These are phyloP conservation scores for Breviolum minutum DNA, from an alignment of 73 alveolate genomes.

Conservation along the genomic window DNA sequence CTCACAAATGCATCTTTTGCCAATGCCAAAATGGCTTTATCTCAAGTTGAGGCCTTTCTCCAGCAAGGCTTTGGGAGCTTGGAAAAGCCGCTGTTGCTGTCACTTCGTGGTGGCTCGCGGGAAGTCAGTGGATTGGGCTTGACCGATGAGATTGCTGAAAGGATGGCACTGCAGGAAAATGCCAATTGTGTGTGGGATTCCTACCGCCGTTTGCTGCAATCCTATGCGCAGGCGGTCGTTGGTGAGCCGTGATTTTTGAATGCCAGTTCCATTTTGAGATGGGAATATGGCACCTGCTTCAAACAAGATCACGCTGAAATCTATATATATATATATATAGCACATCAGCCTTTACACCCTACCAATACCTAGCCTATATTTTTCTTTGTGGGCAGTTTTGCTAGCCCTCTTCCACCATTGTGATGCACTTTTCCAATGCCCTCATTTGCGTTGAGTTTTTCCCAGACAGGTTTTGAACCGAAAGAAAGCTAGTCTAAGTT, in stretches of 20 bases:
- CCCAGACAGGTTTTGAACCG: no score
- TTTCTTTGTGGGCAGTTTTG: no score
- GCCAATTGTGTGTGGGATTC: constrained; percentile 71
- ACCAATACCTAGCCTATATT: no score
- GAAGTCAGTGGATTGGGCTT: constrained; percentile 56
- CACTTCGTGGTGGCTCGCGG: not conserved
- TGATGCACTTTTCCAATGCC: no score
- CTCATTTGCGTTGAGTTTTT: no score
- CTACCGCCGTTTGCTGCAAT: constrained; percentile 53
- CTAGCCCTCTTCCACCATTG: no score
- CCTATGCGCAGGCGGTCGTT: constrained; percentile 42
- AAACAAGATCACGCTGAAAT: no score
- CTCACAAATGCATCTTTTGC: constrained; percentile 8
- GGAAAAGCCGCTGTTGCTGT: not conserved
- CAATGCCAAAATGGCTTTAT: constrained; percentile 35
- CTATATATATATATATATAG: no score
- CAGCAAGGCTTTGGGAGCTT: constrained; percentile 4
- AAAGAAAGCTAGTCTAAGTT: no score
- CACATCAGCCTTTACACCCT: no score
- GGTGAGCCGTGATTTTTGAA: not conserved
- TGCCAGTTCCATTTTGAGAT: no score
- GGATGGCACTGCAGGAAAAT: constrained; percentile 25
- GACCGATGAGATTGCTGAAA: constrained; percentile 59
- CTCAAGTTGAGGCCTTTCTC: constrained; percentile 13
- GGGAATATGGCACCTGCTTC: no score